Evolutionary conservation across 1,139 yeast genomes (phyloP).

Genomic region (Suhomyces maxii): DNA sequence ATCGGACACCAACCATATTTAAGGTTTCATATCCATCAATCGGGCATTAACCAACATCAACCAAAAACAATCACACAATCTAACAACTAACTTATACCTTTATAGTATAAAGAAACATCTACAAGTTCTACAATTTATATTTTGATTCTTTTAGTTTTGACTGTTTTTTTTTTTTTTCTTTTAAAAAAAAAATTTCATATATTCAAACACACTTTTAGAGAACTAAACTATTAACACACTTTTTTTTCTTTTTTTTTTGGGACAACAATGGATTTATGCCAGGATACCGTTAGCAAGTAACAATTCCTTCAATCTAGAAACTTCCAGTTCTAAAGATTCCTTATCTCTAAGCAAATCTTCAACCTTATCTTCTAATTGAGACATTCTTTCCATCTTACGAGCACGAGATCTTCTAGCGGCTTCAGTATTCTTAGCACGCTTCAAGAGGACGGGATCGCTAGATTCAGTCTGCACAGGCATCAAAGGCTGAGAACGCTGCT

Average conservation of each 20-base stretch:
- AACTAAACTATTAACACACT: neutral
- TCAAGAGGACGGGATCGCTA: conserved; percentile 68
- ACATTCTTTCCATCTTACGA: conserved; percentile 85
- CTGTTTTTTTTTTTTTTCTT: too few relatives aligned
- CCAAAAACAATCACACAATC: too few relatives aligned
- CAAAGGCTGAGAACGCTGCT: conserved; percentile 59
- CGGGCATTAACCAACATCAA: too few relatives aligned
- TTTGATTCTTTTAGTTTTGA: too few relatives aligned
- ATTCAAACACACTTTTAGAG: conserved; percentile 3
- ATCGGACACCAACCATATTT: too few relatives aligned
- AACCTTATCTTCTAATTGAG: conserved; percentile 76
- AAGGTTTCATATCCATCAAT: too few relatives aligned
- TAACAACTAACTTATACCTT: too few relatives aligned
- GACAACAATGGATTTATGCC: conserved; percentile 1
- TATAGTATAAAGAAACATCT: too few relatives aligned
- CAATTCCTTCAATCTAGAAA: conserved; percentile 53
- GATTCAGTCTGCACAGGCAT: conserved; percentile 63
- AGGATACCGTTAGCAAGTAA: conserved; percentile 27
- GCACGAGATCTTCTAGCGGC: conserved; percentile 97
- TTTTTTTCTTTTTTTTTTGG: conserved; percentile 6
- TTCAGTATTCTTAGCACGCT: conserved; percentile 94
- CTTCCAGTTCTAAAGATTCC: conserved; percentile 56
- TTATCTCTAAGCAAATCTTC: conserved; percentile 61
- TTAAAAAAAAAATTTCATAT: neutral
- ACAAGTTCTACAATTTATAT: too few relatives aligned